Evolutionary conservation across 2,329 filamentous ascomycete species (phyloP).

Genomic region (Fusarium sp.): DNA sequence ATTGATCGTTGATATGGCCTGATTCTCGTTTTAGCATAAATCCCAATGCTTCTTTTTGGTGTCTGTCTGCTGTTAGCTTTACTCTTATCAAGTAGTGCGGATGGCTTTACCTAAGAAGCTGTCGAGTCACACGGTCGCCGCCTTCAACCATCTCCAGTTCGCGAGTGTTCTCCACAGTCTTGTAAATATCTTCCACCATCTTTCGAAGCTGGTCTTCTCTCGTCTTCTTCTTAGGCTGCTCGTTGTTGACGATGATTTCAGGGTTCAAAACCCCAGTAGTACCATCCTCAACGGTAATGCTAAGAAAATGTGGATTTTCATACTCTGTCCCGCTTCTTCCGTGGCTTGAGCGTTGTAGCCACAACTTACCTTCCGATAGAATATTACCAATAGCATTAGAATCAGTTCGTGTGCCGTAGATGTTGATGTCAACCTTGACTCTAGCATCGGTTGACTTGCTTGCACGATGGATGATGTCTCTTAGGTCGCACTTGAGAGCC

Average conservation of each 20-base stretch:
- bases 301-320: conserved; percentile 14
- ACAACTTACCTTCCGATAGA: not conserved
- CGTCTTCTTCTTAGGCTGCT: not conserved
- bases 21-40: conserved; percentile 22
- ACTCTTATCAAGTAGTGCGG: fast-evolving
- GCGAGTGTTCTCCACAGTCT: conserved; percentile 15
- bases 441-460: conserved; percentile 4
- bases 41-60: conserved; percentile 17
- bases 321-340: not conserved
- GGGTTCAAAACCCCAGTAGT: fast-evolving
- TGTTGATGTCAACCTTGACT: conserved; percentile 17
- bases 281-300: not conserved
- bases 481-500: not conserved
- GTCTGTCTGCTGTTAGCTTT: not conserved
- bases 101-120: not conserved
- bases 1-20: conserved; percentile 5
- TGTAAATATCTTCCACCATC: conserved; percentile 15
- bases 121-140: not conserved
- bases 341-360: conserved; percentile 13
- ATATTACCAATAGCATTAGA: fast-evolving
- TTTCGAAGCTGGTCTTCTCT: conserved; percentile 19
- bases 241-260: fast-evolving
- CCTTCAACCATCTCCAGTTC: conserved; percentile 12
- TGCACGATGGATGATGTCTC: conserved; percentile 4
- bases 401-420: not conserved